Conservation (phyloP, 441 rosid species). For the Euphorbia celastroides region DNA sequence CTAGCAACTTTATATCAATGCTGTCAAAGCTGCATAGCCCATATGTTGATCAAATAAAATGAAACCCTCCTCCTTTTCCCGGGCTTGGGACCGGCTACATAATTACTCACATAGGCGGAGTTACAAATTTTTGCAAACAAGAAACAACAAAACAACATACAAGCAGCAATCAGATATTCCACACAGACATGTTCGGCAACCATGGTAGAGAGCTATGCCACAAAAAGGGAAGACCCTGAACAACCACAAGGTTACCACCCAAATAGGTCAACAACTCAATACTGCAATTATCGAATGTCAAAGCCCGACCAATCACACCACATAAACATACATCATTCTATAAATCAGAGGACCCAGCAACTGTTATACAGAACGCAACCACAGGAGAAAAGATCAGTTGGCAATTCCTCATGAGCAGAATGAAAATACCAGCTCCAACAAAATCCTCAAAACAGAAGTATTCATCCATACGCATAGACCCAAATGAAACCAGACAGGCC, state of each 20-base stretch:
- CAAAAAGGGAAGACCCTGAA: neutral
- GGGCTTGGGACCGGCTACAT: neutral
- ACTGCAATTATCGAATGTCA: neutral
- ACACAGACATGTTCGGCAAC: no score
- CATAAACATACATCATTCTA: neutral
- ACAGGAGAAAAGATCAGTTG: neutral
- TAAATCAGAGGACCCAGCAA: neutral
- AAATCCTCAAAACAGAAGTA: no score
- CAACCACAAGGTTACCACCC: neutral
- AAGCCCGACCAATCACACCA: neutral
- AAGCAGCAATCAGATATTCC: neutral
- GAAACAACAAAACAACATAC: neutral
- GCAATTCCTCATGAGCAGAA: neutral
- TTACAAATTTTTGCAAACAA: neutral
- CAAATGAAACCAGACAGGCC: neutral
- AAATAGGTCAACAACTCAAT: neutral
- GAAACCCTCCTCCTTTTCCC: neutral
- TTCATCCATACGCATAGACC: neutral
- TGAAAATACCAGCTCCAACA: neutral
- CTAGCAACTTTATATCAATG: no score
- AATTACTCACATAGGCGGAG: neutral
- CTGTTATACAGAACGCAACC: neutral
- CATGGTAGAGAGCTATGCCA: neutral
- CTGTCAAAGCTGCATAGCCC: no score
- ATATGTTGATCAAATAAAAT: no score